A percentile compares a stretch with the other conserved stretches of the same genome.
Evolutionary conservation across 2,329 filamentous ascomycete species (phyloP).

Genomic region (Colletotrichum sidae): DNA sequence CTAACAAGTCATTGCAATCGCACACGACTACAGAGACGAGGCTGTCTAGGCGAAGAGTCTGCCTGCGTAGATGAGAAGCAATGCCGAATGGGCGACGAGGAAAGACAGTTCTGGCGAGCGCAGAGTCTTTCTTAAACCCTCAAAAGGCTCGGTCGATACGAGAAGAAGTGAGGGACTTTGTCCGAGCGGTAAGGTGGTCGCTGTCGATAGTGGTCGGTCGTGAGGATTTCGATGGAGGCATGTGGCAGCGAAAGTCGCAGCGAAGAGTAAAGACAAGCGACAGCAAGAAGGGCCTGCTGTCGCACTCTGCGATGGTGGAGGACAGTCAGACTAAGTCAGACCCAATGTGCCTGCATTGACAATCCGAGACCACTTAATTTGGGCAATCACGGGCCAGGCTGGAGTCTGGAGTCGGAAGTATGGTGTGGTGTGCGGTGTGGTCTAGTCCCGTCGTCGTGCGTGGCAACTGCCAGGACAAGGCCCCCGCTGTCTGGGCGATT

Average conservation of each 20-base stretch:
- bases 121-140: no score
- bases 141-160: no score
- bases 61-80: neutral
- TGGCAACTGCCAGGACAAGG: slow-evolving; percentile 27
- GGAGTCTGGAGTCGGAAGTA: neutral
- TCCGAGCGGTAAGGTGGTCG: no score
- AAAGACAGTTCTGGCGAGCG: neutral
- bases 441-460: neutral
- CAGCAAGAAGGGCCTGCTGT: slow-evolving; percentile 17
- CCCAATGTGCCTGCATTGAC: slow-evolving; percentile 36
- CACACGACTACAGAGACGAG: slow-evolving; percentile 1
- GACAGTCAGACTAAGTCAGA: neutral
- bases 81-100: neutral
- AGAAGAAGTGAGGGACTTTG: no score
- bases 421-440: neutral
- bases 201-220: no score
- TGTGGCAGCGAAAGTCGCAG: no score
- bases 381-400: slow-evolving; percentile 33
- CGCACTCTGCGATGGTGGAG: slow-evolving; percentile 26
- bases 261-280: slow-evolving; percentile 1
- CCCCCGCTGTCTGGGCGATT: neutral
- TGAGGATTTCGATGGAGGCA: slow-evolving; percentile 13
- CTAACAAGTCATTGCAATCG: slow-evolving; percentile 34
- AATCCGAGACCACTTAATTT: slow-evolving; percentile 31
- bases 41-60: slow-evolving; percentile 8